Evolutionary conservation across 306 rosid species (phyloP).

Genomic region (Quercus ilex): DNA sequence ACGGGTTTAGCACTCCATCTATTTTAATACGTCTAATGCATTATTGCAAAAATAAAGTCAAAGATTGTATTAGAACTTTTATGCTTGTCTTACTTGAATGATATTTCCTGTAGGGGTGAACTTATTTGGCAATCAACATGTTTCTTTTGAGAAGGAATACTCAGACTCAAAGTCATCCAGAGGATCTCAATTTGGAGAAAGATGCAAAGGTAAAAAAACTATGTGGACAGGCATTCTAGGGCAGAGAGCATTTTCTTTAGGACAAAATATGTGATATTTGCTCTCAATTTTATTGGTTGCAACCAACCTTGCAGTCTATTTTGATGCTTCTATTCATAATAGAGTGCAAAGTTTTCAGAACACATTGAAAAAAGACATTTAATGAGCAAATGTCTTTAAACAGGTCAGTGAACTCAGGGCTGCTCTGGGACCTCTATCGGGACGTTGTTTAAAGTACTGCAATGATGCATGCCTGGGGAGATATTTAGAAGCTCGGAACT

Average conservation of each 20-base stretch:
- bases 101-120: slow-evolving; percentile 36
- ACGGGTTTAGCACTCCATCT: not conserved
- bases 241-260: not conserved
- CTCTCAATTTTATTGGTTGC: not conserved
- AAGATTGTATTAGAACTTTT: not conserved
- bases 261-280: not conserved
- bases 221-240: not conserved
- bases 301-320: not conserved
- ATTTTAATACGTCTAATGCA: not conserved
- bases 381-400: not conserved
- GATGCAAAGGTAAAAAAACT: slow-evolving; percentile 53
- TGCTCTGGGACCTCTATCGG: slow-evolving; percentile 60
- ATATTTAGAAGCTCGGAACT: slow-evolving; percentile 75
- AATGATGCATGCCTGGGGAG: slow-evolving; percentile 71
- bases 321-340: not conserved
- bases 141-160: slow-evolving; percentile 46
- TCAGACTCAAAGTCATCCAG: slow-evolving; percentile 45
- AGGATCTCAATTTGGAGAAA: slow-evolving; percentile 42
- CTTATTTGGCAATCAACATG: slow-evolving; percentile 38
- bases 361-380: not conserved
- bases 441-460: slow-evolving; percentile 66
- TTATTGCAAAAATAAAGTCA: not conserved
- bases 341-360: not conserved
- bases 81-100: slow-evolving; percentile 11
- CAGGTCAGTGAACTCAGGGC: slow-evolving; percentile 74